phyloP scores from a whole-genome alignment of 192 early-diverging fungal genomes.

The Geranomyces variabilis region DNA sequence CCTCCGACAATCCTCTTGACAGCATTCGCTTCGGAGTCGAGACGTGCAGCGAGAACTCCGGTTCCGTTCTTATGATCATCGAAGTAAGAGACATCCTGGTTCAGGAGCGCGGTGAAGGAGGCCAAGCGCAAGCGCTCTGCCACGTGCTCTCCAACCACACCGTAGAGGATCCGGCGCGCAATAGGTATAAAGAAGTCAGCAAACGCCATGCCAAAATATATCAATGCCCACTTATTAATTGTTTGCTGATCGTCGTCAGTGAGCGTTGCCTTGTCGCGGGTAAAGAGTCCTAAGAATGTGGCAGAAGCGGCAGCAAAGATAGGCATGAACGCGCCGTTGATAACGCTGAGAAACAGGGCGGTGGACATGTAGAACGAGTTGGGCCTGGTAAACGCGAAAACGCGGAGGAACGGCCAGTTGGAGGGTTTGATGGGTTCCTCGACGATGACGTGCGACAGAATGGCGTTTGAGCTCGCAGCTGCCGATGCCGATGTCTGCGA shows the following conservation, averaged over 20 bases:
- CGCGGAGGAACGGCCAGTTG: too few relatives aligned
- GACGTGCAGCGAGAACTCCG: slow-evolving; percentile 75
- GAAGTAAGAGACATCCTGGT: slow-evolving; percentile 33
- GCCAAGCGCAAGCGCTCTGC: slow-evolving; percentile 11
- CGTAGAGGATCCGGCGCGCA: not conserved
- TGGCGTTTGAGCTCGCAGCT: too few relatives aligned
- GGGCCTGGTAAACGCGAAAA: too few relatives aligned
- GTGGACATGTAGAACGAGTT: not conserved
- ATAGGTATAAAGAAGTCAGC: slow-evolving; percentile 1
- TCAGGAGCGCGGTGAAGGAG: slow-evolving; percentile 7
- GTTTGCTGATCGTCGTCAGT: not conserved
- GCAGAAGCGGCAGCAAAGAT: not conserved
- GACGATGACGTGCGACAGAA: too few relatives aligned
- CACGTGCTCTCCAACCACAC: slow-evolving; percentile 11
- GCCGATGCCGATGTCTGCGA: too few relatives aligned
- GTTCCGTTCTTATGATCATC: slow-evolving; percentile 22
- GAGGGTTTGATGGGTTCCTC: too few relatives aligned
- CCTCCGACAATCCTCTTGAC: slow-evolving; percentile 9
- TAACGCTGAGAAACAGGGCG: not conserved
- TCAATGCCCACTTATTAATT: too few relatives aligned
- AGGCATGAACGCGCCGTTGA: not conserved
- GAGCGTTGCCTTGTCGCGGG: not conserved
- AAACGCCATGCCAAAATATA: not conserved
- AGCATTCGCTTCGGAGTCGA: not conserved
- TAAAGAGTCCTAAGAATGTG: slow-evolving; percentile 3